Evolutionary conservation across 2,329 filamentous ascomycete genomes (phyloP).

Genomic region (Fusarium napiforme): DNA sequence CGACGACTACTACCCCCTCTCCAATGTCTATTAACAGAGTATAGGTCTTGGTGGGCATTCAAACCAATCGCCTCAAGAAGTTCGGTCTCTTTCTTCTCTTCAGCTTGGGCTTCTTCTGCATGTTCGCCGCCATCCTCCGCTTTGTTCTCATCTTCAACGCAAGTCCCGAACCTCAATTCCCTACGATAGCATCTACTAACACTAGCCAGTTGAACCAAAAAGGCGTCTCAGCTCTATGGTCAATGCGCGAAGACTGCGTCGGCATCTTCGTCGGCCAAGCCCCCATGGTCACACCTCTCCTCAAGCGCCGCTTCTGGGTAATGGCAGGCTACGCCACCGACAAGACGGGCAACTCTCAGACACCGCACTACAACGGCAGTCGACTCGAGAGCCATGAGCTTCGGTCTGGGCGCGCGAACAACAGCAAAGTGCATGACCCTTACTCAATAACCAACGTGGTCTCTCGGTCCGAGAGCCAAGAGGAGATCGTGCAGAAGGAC

Average conservation of each 20-base stretch:
- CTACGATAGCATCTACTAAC: neutral
- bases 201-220: slow-evolving; percentile 20
- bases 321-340: neutral
- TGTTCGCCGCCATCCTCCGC: slow-evolving; percentile 44
- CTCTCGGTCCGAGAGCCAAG: slow-evolving; percentile 17
- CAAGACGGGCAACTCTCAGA: neutral
- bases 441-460: slow-evolving; percentile 10
- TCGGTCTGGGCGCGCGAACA: neutral
- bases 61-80: slow-evolving; percentile 45
- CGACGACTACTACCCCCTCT: rapidly evolving
- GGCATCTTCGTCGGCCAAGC: slow-evolving; percentile 52
- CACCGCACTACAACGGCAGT: neutral
- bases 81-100: slow-evolving; percentile 49
- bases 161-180: neutral
- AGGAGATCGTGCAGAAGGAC: slow-evolving; percentile 12
- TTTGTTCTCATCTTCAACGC: slow-evolving; percentile 48
- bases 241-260: slow-evolving; percentile 52
- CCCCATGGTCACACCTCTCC: slow-evolving; percentile 48
- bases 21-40: neutral
- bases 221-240: slow-evolving; percentile 50
- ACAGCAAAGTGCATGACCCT: neutral
- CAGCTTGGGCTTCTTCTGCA: slow-evolving; percentile 49
- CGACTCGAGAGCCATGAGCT: slow-evolving; percentile 11
- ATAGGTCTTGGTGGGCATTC: slow-evolving; percentile 44
- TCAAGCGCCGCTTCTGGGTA: slow-evolving; percentile 43